phyloP scores from a whole-genome alignment of 2,329 filamentous ascomycete genomes.

The Pseudogymnoascus sp. region DNA sequence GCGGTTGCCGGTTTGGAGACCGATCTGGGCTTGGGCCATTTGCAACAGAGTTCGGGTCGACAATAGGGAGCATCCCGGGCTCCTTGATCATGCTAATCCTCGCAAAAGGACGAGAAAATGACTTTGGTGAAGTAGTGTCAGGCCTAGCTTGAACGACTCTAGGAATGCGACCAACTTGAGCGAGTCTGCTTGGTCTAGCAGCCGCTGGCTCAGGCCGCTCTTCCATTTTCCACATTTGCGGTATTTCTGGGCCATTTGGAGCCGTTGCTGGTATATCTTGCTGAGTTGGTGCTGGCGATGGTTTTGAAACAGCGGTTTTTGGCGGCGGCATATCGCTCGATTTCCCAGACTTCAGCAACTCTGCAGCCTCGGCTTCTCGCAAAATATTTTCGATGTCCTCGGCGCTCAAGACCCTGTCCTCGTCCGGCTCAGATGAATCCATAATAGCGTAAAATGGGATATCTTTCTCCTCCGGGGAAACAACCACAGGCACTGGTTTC shows the following conservation, averaged over 20 bases:
- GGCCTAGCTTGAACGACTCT: slow-evolving; percentile 65
- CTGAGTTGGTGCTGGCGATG: background rate
- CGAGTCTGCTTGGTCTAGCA: slow-evolving; percentile 50
- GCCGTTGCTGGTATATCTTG: background rate
- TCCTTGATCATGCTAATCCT: slow-evolving; percentile 38
- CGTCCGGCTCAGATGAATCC: slow-evolving; percentile 42
- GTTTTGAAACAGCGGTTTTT: background rate
- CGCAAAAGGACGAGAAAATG: slow-evolving; percentile 79
- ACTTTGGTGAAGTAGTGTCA: slow-evolving; percentile 63
- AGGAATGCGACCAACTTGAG: slow-evolving; percentile 80
- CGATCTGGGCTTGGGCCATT: slow-evolving; percentile 38
- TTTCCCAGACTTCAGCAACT: slow-evolving; percentile 18
- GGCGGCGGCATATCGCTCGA: background rate
- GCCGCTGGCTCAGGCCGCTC: background rate
- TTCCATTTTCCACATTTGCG: slow-evolving; percentile 7
- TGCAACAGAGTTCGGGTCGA: slow-evolving; percentile 38
- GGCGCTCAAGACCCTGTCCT: slow-evolving; percentile 16
- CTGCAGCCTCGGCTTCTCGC: slow-evolving; percentile 37
- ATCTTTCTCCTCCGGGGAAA: slow-evolving; percentile 41
- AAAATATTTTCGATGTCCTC: slow-evolving; percentile 41
- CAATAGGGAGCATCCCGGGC: slow-evolving; percentile 24
- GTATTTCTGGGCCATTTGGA: background rate
- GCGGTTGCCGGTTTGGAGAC: slow-evolving; percentile 19
- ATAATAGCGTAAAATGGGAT: slow-evolving; percentile 56
- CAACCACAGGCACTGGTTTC: slow-evolving; percentile 38